These are phyloP conservation scores for Aspergillus sp. DNA, from an alignment of 2,329 filamentous ascomycete genomes.

Conservation along the genomic window DNA sequence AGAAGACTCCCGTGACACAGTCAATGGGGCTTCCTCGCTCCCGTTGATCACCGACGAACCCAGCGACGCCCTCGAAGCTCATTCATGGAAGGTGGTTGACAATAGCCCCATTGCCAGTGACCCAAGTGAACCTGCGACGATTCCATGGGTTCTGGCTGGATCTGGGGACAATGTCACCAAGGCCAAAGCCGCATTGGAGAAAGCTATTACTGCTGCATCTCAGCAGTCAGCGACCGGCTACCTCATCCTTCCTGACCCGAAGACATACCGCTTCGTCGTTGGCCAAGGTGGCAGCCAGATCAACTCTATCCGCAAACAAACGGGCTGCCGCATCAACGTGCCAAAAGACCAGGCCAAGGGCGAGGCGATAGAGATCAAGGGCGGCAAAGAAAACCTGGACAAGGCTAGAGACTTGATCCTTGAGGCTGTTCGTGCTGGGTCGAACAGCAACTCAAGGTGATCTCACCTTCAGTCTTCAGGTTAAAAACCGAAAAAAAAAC, in stretches of 20 bases:
- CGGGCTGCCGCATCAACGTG: conserved; percentile 90
- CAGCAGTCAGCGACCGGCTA: conserved; percentile 69
- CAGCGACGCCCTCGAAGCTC: conserved; percentile 61
- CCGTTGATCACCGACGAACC: conserved; percentile 93
- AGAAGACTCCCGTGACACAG: conserved; percentile 50
- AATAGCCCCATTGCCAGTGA: conserved; percentile 26
- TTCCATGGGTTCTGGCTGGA: conserved; percentile 84
- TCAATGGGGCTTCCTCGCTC: conserved; percentile 60
- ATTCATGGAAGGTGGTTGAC: conserved; percentile 83
- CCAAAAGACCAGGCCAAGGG: conserved; percentile 72
- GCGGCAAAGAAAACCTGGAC: conserved; percentile 76
- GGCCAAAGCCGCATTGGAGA: conserved; percentile 72
- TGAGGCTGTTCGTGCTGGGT: conserved; percentile 64
- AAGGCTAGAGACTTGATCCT: conserved; percentile 86
- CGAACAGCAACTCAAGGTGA: conserved; percentile 23
- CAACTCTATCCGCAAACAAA: conserved; percentile 88
- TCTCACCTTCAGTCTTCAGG: not conserved
- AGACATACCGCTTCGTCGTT: conserved; percentile 86
- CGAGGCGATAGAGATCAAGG: conserved; percentile 89
- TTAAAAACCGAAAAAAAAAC: not conserved
- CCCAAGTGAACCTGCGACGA: conserved; percentile 39
- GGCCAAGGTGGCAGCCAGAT: conserved; percentile 87
- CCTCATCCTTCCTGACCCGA: conserved; percentile 83
- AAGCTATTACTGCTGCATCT: conserved; percentile 64
- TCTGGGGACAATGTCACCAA: conserved; percentile 75